Percentiles rank a stretch among this genome's conserved stretches.
Evolutionary conservation across 2,329 filamentous ascomycete species (phyloP).

Genomic region (Sporothrix dimorphospora): DNA sequence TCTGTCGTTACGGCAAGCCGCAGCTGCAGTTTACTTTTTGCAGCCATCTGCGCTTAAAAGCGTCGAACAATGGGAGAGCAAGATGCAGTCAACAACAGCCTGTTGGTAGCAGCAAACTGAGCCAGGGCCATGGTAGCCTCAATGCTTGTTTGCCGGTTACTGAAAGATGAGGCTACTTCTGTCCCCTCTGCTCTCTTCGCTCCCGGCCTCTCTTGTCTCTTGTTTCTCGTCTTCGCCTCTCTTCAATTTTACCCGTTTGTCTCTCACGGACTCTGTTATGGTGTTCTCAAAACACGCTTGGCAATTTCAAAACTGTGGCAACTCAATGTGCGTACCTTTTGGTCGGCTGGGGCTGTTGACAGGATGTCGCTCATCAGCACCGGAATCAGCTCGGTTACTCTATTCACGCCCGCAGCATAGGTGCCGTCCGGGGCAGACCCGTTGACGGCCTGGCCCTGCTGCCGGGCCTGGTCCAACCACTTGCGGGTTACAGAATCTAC

Average conservation of each 20-base stretch:
- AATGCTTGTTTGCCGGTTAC: conserved; percentile 12
- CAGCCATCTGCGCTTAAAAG: background rate
- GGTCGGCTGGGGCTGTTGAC: conserved; percentile 82
- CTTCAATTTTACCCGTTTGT: background rate
- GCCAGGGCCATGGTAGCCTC: background rate
- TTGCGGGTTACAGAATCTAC: conserved; percentile 99
- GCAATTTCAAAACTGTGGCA: background rate
- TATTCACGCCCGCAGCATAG: conserved; percentile 91
- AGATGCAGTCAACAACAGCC: background rate
- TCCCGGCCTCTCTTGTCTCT: no score
- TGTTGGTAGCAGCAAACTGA: background rate
- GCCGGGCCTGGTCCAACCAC: conserved; percentile 95
- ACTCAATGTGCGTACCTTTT: conserved; percentile 78
- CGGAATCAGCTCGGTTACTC: conserved; percentile 93
- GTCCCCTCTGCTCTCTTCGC: background rate
- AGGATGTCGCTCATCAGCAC: conserved; percentile 95
- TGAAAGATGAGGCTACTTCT: background rate
- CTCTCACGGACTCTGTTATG: background rate
- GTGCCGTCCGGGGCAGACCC: conserved; percentile 85
- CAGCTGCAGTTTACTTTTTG: conserved; percentile 17
- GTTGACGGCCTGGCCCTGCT: conserved; percentile 79
- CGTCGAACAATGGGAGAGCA: background rate
- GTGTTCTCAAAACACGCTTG: background rate
- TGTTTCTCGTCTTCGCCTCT: background rate
- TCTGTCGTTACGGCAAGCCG: conserved; percentile 14